These are phyloP conservation scores for Tulasnella sp. DNA, from an alignment of 768 basidiomycete species.

Conservation along the genomic window DNA sequence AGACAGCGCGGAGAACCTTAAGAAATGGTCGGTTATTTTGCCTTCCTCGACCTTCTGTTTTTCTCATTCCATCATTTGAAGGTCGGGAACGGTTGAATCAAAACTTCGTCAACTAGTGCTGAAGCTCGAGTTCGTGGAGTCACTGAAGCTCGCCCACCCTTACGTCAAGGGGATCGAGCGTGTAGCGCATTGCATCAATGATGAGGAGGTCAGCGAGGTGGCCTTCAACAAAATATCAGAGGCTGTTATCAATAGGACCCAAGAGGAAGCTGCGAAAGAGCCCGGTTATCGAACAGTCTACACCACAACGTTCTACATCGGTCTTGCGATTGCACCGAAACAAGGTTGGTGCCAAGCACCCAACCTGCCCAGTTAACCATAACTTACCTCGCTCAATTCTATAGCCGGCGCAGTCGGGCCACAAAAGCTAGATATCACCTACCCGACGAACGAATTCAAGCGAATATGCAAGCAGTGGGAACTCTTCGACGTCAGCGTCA, in stretches of 20 bases:
- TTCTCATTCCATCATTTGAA: slow-evolving; percentile 32
- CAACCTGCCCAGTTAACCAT: neutral
- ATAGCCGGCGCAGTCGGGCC: slow-evolving; percentile 73
- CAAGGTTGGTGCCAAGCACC: slow-evolving; percentile 56
- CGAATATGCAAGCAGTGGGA: slow-evolving; percentile 96
- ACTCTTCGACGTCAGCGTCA: slow-evolving; percentile 81
- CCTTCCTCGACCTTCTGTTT: neutral
- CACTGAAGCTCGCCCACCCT: slow-evolving; percentile 87
- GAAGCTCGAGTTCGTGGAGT: slow-evolving; percentile 95
- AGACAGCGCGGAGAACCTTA: slow-evolving; percentile 73
- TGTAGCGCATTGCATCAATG: slow-evolving; percentile 73
- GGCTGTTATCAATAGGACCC: slow-evolving; percentile 63
- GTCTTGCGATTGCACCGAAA: slow-evolving; percentile 85
- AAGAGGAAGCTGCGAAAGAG: slow-evolving; percentile 71
- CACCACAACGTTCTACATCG: slow-evolving; percentile 98
- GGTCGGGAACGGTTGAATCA: slow-evolving; percentile 98
- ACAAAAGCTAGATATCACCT: slow-evolving; percentile 89
- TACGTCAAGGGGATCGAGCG: slow-evolving; percentile 93
- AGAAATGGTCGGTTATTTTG: slow-evolving; percentile 73
- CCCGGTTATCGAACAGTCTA: slow-evolving; percentile 75
- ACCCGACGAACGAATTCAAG: slow-evolving; percentile 92
- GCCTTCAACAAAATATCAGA: slow-evolving; percentile 84
- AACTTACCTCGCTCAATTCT: slow-evolving; percentile 14
- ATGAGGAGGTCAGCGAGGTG: slow-evolving; percentile 83
- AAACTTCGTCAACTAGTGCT: slow-evolving; percentile 92